A percentile compares a stretch with the other conserved stretches of the same genome.
These are phyloP conservation scores for Claviceps fusiformis DNA, from an alignment of 2,329 filamentous ascomycete species.

Conservation along the genomic window DNA sequence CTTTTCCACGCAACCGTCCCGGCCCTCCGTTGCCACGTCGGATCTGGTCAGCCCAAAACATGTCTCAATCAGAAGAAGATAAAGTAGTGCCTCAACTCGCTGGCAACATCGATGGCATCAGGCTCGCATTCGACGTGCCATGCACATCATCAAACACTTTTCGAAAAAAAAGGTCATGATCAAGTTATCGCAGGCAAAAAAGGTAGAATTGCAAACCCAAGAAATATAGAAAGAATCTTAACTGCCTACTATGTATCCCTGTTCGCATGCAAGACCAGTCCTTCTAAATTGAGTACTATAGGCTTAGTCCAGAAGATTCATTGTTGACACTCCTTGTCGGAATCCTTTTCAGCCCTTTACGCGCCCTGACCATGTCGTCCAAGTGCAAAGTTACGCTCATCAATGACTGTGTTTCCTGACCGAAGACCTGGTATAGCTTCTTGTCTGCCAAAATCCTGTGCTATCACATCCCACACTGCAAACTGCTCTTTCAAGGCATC, in stretches of 20 bases:
- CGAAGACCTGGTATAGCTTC: conserved; percentile 18
- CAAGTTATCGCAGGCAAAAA: not conserved
- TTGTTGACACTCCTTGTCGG: not conserved
- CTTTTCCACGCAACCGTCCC: too few species aligned
- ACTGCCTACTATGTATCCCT: conserved; percentile 3
- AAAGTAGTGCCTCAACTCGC: not conserved
- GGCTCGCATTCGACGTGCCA: not conserved
- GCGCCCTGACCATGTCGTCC: not conserved
- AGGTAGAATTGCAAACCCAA: conserved; percentile 3
- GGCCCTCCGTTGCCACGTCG: not conserved
- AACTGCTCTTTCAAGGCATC: conserved; percentile 18
- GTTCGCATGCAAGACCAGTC: conserved; percentile 1
- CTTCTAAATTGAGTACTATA: conserved; percentile 4
- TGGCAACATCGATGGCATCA: not conserved
- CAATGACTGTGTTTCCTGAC: conserved; percentile 26
- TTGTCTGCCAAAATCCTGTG: conserved; percentile 24
- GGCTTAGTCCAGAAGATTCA: conserved; percentile 2
- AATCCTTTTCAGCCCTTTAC: not conserved
- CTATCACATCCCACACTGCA: conserved; percentile 23
- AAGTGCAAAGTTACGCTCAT: conserved; percentile 23
- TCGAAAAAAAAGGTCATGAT: not conserved
- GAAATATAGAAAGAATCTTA: conserved; percentile 1
- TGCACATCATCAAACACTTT: not conserved
- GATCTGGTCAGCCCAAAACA: not conserved
- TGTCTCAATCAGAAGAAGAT: not conserved